Conservation (phyloP, 768 basidiomycete genomes). For the Boletellus emodensis region DNA sequence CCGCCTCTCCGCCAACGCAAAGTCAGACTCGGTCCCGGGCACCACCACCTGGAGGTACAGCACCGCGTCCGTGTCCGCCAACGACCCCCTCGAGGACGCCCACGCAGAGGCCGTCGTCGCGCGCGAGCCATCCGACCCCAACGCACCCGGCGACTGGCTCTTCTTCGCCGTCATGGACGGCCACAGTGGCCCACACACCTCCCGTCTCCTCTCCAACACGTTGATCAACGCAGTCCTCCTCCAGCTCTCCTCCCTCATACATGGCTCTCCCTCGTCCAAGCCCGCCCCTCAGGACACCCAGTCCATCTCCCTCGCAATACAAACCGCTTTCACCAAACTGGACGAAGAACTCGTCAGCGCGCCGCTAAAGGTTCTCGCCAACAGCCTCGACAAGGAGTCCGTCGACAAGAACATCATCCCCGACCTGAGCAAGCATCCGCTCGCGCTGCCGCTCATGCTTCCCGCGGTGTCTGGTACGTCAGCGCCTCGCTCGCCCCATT, state of each 20-base stretch:
- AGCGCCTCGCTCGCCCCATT: conserved; percentile 5
- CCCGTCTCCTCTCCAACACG: conserved; percentile 73
- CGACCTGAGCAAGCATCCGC: conserved; percentile 66
- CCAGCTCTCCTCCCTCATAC: conserved; percentile 59
- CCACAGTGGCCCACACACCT: conserved; percentile 82
- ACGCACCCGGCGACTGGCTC: conserved; percentile 64
- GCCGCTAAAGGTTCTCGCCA: conserved; percentile 68
- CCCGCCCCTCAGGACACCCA: conserved; percentile 40
- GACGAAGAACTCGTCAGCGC: conserved; percentile 81
- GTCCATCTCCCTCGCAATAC: conserved; percentile 64
- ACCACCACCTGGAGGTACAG: conserved; percentile 70
- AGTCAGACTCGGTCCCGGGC: conserved; percentile 44
- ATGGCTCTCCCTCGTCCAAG: conserved; percentile 33
- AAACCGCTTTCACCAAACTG: conserved; percentile 74
- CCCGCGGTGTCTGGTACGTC: conserved; percentile 72
- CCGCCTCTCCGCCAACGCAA: conserved; percentile 54
- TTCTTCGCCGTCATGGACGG: conserved; percentile 93
- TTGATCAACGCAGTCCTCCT: conserved; percentile 82
- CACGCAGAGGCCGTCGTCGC: conserved; percentile 65
- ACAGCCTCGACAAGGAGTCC: conserved; percentile 48
- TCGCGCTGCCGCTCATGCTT: conserved; percentile 67
- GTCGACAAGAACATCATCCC: conserved; percentile 51
- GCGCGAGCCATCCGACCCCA: conserved; percentile 56
- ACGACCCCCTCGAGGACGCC: conserved; percentile 91
- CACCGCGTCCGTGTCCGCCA: conserved; percentile 77